Conservation (phyloP, 164 flowering plant species). For the Malania oleifera region DNA sequence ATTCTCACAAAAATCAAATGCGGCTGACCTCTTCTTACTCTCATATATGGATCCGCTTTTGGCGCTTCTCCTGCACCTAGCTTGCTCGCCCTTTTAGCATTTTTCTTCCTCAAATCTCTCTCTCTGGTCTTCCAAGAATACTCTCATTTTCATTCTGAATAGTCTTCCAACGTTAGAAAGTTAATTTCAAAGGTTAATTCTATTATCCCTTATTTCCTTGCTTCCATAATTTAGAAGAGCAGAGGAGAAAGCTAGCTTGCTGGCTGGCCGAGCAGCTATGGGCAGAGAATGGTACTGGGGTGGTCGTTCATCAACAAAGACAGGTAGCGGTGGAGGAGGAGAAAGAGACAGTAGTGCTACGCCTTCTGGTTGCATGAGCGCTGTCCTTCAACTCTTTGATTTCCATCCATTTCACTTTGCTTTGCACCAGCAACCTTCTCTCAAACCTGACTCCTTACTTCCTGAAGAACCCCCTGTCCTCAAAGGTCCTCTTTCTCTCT, state of each 20-base stretch:
- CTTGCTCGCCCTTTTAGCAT: not conserved
- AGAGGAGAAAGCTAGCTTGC: not conserved
- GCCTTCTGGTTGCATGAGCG: conserved; percentile 61
- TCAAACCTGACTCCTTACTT: conserved; percentile 15
- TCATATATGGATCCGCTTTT: conserved; percentile 43
- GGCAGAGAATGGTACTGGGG: conserved; percentile 44
- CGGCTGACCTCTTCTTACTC: not conserved
- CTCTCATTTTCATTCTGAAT: conserved; percentile 16
- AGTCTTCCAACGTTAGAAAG: no score
- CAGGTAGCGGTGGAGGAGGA: conserved; percentile 10
- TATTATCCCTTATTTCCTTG: no score
- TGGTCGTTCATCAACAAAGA: conserved; percentile 21
- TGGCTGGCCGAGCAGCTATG: conserved; percentile 31
- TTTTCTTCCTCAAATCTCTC: conserved; percentile 2
- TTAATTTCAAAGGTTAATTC: no score
- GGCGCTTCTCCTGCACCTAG: conserved; percentile 15
- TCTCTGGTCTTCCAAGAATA: not conserved
- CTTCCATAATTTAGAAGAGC: no score
- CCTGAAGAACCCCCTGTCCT: conserved; percentile 23
- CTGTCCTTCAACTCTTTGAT: conserved; percentile 64
- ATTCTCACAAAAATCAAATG: conserved; percentile 3
- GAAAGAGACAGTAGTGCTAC: conserved; percentile 10
- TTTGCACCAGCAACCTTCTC: conserved; percentile 14
- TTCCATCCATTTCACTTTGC: conserved; percentile 43
- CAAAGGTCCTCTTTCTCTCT: conserved; percentile 33